Conservation (phyloP, 176 grass and related monocot species). For the Leersia perrieri region DNA sequence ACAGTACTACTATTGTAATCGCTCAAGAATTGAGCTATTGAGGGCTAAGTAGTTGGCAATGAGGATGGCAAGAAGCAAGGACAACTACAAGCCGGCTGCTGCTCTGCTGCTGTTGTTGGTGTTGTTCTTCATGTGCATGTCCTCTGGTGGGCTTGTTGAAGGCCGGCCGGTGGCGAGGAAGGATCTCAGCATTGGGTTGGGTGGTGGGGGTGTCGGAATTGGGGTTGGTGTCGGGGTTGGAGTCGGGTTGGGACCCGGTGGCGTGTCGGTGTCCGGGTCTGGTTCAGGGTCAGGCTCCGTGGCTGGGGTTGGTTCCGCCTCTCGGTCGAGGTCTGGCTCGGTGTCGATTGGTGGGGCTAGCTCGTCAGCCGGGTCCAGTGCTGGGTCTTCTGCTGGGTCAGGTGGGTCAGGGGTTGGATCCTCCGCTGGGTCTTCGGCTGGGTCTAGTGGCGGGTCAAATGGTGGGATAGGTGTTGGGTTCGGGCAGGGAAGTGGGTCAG, state of each 20-base stretch:
- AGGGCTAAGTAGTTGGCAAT: neutral
- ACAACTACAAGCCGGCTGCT: neutral
- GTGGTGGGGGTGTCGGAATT: constrained; percentile 30
- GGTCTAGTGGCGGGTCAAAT: constrained; percentile 25
- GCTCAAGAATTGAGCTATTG: neutral
- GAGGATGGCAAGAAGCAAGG: constrained; percentile 27
- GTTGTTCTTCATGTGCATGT: neutral
- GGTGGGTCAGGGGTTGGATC: constrained; percentile 37
- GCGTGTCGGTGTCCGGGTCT: constrained; percentile 36
- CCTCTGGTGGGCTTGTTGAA: neutral
- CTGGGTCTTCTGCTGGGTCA: constrained; percentile 36
- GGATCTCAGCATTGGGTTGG: constrained; percentile 36
- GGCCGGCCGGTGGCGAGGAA: constrained; percentile 44
- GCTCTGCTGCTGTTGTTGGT: neutral
- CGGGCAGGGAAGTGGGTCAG: neutral
- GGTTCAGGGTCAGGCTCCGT: constrained; percentile 27
- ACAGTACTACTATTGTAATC: neutral
- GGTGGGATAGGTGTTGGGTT: constrained; percentile 16
- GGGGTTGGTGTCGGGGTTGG: constrained; percentile 16
- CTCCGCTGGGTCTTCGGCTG: constrained; percentile 39
- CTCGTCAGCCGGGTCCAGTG: constrained; percentile 46
- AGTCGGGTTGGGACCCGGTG: constrained; percentile 10
- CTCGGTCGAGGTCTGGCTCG: constrained; percentile 30
- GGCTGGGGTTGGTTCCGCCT: constrained; percentile 18
- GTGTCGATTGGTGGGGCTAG: constrained; percentile 41